Base-by-base conservation (phyloP, 2,329 filamentous ascomycete genomes). In the Neofusicoccum kwambonambiense region DNA sequence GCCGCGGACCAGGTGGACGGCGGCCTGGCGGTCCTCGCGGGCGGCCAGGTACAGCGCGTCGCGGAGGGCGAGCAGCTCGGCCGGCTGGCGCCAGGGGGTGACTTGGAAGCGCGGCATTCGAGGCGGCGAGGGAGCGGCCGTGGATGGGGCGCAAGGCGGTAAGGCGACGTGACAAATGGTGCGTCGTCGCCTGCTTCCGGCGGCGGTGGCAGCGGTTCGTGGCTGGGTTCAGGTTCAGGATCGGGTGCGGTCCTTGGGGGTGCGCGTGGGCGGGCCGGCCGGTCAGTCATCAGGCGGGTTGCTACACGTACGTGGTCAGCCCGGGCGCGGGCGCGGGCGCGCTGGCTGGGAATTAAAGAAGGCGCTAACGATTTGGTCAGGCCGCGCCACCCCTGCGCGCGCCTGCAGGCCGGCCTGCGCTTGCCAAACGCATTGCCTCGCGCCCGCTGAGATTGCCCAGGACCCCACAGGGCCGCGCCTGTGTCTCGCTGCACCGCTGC, bases 51-150 rank as follows among this genome's bases (percentile, higher is more conserved):
- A 93, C 69, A 93, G 84, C 69, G 89, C 84, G 62, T 80, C 75
- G 67, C 90, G 86, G 62, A 92, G 86, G 56, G 80, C 76, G 65
- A 92, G 82, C 67, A 93, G 85, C 74, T 92, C 89, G 65, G 78
- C 73, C 63, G 82, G 84, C 75, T 86, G 80, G 68, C 89, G 87
- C 90, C 90, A 93, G 39, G 89, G 89, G 63, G 89, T 92, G 72
- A 90, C 87, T 67, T 89, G 83, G 78, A 90, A 91, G 72, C 88
- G 86, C 34, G 89, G 86, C 67, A 66, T 66, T 31, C 27, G 27
- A 31, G 56, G 17, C 5, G 3, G 17, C 6, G 63, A 39, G 19
- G 35, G 37, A 50, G 47, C 19, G 22, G 47, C 3, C 44, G 22
- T 27, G 11, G 11, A 50, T 22, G 22, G 49, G 22, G 52, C 52